Evolutionary conservation across 2,329 filamentous ascomycete genomes (phyloP), one percentile per base, ranked within the genome.

Genomic region (Aspergillus quadrilineatus): DNA sequence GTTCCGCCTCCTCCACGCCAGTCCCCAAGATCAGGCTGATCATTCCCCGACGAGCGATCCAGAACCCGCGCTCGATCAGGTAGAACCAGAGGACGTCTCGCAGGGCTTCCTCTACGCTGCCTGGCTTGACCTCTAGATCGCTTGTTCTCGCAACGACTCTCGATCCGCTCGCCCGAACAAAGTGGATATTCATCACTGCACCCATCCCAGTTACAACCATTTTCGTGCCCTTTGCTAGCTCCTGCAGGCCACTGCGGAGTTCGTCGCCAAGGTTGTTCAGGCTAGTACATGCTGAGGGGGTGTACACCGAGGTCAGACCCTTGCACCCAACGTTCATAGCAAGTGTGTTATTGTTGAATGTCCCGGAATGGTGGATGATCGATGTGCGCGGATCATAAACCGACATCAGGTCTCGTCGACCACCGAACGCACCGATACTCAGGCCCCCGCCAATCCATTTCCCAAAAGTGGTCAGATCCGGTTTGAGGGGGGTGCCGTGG

Each of bases 371-470:
- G 0, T 75, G 67, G 9, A 85, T 1, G 67, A 56, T 50, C 4
- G 52, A 53, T 14, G n/a, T 44, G 0, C 56, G 37, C 17, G 22
- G 54, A 26, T 56, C 54, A 44, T 52, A 56, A 7, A 56, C 8
- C 82, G 82, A 62, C 85, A 81, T 63, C 82, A 87, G 6, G 81
- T 83, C 79, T 39, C 67, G 66, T 26, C 77, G 75, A 0, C 87
- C 87, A 0, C 87, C 86, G 64, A 90, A 88, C 0, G 83, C 85
- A 1, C 86, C 87, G 65, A 89, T 87, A 0, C 83, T 78, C 63
- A 88, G 78, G 0, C 86, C 87, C 2, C 86, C 87, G 5, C 86
- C 87, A 2, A 89, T 72, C 63, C 82, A 89, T 65, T 89, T 89
- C 0, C 87, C 87, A 41, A 89, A 69, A 0, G 85, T 86, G 44